Percentiles rank a stretch among this genome's conserved stretches.
Evolutionary conservation across 371 early-diverging fungal genomes (phyloP).

Genomic region (Dichotomocladium elegans): DNA sequence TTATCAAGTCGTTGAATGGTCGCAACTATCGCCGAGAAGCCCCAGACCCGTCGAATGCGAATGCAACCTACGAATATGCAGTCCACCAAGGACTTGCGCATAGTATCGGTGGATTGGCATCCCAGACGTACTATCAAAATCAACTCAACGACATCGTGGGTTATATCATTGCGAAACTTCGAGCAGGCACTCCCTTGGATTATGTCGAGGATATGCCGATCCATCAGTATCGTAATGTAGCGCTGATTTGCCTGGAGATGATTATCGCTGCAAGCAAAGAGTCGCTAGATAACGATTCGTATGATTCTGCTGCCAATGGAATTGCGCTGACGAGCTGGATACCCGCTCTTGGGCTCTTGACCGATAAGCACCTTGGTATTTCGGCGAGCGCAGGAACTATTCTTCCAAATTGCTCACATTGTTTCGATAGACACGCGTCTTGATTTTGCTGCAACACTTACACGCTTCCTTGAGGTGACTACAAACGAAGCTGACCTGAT

Average conservation of each 20-base stretch:
- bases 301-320: neutral
- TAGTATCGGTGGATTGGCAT: conserved; percentile 69
- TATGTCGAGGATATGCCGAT: conserved; percentile 46
- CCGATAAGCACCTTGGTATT: conserved; percentile 22
- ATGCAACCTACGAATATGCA: conserved; percentile 28
- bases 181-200: conserved; percentile 38
- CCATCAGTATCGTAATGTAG: conserved; percentile 41
- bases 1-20: conserved; percentile 48
- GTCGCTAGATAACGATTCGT: conserved; percentile 6
- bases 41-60: conserved; percentile 8
- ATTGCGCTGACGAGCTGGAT: conserved; percentile 33
- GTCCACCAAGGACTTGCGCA: conserved; percentile 52
- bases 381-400: neutral
- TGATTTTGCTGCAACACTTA: conserved; percentile 26
- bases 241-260: conserved; percentile 47
- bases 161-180: conserved; percentile 66
- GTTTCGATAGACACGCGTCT: conserved; percentile 23
- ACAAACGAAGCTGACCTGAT: conserved; percentile 22
- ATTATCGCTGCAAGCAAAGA: conserved; percentile 17
- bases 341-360: conserved; percentile 35
- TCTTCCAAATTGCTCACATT: neutral
- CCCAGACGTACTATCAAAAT: conserved; percentile 78
- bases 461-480: conserved; percentile 31
- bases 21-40: conserved; percentile 9
- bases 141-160: conserved; percentile 81